These are phyloP conservation scores for Begonia peltatifolia DNA, from an alignment of 306 rosid species.

Conservation along the genomic window DNA sequence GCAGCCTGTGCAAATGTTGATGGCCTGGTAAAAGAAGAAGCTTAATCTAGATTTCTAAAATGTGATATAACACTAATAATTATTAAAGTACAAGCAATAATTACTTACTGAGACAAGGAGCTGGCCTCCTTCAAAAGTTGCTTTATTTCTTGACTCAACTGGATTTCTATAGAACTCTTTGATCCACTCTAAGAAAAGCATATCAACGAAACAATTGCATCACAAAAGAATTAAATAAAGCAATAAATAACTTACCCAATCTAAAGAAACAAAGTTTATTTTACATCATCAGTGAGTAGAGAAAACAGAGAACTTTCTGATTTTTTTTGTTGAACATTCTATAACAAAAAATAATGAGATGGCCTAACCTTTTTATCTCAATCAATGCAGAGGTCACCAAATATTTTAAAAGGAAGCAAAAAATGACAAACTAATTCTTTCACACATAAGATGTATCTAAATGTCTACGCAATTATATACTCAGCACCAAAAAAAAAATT, in stretches of 20 bases:
- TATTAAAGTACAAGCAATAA: background rate
- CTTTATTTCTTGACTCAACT: conserved; percentile 51
- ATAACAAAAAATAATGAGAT: too few relatives aligned
- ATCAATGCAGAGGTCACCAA: too few relatives aligned
- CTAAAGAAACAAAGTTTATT: background rate
- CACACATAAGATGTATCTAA: too few relatives aligned
- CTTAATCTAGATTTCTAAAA: background rate
- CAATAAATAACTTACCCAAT: background rate
- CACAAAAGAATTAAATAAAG: background rate
- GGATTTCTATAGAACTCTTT: conserved; percentile 22
- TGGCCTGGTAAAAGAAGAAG: conserved; percentile 28
- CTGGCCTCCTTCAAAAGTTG: conserved; percentile 64
- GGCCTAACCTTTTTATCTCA: too few relatives aligned
- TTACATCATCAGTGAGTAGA: too few relatives aligned
- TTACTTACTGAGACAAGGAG: conserved; percentile 71
- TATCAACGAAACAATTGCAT: background rate
- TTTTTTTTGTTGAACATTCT: too few relatives aligned
- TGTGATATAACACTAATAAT: background rate
- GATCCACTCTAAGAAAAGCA: conserved; percentile 31
- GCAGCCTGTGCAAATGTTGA: conserved; percentile 91
- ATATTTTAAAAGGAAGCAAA: too few relatives aligned
- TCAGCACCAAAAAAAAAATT: too few relatives aligned
- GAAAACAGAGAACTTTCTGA: too few relatives aligned
- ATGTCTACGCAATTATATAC: too few relatives aligned
- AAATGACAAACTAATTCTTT: too few relatives aligned